Evolutionary conservation across 768 basidiomycete genomes (phyloP).

Genomic region (Amanita inopinata): DNA sequence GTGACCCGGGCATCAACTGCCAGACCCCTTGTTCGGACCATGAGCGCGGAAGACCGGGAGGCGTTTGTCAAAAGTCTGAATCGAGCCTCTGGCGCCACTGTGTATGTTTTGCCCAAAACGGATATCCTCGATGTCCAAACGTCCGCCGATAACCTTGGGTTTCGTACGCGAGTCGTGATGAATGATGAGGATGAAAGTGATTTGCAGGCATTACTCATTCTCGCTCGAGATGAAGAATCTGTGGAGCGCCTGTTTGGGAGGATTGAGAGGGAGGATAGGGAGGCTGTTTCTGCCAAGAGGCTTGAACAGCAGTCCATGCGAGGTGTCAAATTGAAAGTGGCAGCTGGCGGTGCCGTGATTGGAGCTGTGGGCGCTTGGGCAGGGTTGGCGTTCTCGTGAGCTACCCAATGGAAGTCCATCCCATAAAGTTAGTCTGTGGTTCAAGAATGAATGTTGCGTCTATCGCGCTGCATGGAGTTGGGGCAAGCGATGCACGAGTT

Average conservation of each 20-base stretch:
- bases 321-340: conserved; percentile 18
- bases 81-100: conserved; percentile 32
- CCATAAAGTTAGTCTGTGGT: no score
- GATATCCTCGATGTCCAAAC: conserved; percentile 32
- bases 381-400: conserved; percentile 40
- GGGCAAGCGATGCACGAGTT: no score
- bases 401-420: not conserved
- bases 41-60: conserved; percentile 45
- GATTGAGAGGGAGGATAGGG: conserved; percentile 17
- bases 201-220: conserved; percentile 35
- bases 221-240: conserved; percentile 41
- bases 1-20: conserved; percentile 2
- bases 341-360: conserved; percentile 48
- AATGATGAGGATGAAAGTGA: conserved; percentile 23
- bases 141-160: conserved; percentile 33
- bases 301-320: conserved; percentile 2
- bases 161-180: conserved; percentile 31
- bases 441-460: no score
- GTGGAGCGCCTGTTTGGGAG: conserved; percentile 30
- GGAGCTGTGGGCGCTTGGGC: conserved; percentile 54
- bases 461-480: no score
- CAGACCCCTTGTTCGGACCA: conserved; percentile 32
- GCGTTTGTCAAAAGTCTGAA: conserved; percentile 38
- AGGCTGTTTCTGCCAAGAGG: conserved; percentile 17
- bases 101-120: conserved; percentile 36